A percentile compares a stretch with the other conserved stretches of the same genome.
Evolutionary conservation across 257 asterid genomes (phyloP).

Genomic region (Craterostigma plantagineum): DNA sequence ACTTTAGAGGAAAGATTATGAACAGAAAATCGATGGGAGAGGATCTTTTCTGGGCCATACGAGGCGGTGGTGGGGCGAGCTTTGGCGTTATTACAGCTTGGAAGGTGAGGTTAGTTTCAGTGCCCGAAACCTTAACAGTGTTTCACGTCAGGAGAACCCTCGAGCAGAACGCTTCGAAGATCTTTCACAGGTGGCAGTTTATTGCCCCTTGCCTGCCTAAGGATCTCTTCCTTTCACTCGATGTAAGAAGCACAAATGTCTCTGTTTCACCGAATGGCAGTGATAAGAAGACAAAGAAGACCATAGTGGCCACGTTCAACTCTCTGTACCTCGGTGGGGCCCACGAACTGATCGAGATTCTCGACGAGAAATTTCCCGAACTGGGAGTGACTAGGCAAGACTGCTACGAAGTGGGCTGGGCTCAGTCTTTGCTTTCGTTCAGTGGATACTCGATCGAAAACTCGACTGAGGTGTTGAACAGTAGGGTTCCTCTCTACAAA

Average conservation of each 20-base stretch:
- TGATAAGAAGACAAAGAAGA: no score
- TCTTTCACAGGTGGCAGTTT: conserved; percentile 9
- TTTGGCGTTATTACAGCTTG: conserved; percentile 8
- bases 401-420: conserved; percentile 20
- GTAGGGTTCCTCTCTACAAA: conserved; percentile 4
- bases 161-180: conserved; percentile 8
- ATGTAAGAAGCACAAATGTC: no score
- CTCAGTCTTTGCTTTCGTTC: conserved; percentile 9
- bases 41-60: no score
- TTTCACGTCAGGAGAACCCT: conserved; percentile 6
- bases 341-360: conserved; percentile 9
- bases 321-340: conserved; percentile 16
- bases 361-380: conserved; percentile 16
- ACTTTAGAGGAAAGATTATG: no score
- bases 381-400: conserved; percentile 17
- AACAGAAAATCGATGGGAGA: no score
- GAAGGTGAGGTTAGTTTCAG: conserved; percentile 12
- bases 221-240: no score
- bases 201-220: not conserved
- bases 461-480: conserved; percentile 11
- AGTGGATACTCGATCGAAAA: conserved; percentile 3
- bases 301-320: conserved; percentile 4
- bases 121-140: conserved; percentile 14
- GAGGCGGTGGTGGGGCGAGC: no score
- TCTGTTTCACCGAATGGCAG: no score